Base-by-base conservation (phyloP, 495 filamentous ascomycete species). In the Xylaria grammica region DNA sequence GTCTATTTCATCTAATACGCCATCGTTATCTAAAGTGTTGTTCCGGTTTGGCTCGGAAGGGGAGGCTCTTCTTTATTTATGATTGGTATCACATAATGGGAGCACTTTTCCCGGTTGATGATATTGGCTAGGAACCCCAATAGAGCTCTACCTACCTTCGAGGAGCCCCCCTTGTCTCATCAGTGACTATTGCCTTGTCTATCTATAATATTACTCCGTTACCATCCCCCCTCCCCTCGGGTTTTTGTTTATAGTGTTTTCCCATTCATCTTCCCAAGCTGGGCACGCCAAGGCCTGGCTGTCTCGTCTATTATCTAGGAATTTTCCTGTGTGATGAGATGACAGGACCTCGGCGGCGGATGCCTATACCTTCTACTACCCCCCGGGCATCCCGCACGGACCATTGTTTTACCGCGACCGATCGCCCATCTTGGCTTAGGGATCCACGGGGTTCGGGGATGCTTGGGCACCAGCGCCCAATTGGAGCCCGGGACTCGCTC, bases 381-480 rank as follows among this genome's bases (percentile, higher is more conserved):
- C 15, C 40, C 40, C 40, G 32, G 7, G 40, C 40, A 42, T 42
- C 24, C 10, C 17, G 50, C 50, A 63, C 60, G 60, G 51, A 54
- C 50, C 42, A 55, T 34, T 22, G 38, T 63, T 63, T 45, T 20
- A 24, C 60, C 60, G 60, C 19, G 22, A 19, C 60, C 60, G 32
- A n/a, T 40, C 46, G 46, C 44, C 26, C 15, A 48, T 17, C 26
- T 54, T 42, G 10, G 51, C 2, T 13, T 9, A 8, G 19, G 57
- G 44, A 44, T 36, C 32, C 57, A 60, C 51, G 30, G n/a, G 62
- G 22, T 49, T 36, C 59, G 51, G 51, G 42, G 20, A 24, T 40
- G 40, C 53, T 64, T 56, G 62, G 62, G 62, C 62, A 64, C 30
- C 62, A 58, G 62, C 51, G 53, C 62, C 62, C 62, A 64, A 64